Evolutionary conservation across 177 flowering plant genomes (phyloP).

Genomic region (Vitis hybrid): DNA sequence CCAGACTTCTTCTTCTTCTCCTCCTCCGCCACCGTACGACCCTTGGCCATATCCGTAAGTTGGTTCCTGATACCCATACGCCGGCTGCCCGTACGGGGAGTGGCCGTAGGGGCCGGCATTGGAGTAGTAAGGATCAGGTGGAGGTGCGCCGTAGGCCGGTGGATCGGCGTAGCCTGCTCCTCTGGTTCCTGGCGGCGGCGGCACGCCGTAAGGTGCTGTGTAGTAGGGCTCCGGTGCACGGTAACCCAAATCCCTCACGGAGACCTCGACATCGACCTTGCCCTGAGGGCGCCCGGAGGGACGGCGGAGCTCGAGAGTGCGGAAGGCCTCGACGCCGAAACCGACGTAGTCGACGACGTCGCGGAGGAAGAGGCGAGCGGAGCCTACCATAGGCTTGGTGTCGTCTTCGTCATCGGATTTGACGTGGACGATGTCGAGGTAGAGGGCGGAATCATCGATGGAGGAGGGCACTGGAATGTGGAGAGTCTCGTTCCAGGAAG

Average conservation of each 20-base stretch:
- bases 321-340: conserved; percentile 21
- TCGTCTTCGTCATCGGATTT: conserved; percentile 40
- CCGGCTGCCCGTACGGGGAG: conserved; percentile 4
- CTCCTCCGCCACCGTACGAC: conserved; percentile 16
- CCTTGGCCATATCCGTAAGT: conserved; percentile 6
- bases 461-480: conserved; percentile 47
- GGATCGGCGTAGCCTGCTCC: conserved; percentile 9
- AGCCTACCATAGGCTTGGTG: conserved; percentile 43
- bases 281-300: conserved; percentile 91
- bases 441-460: conserved; percentile 47
- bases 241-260: conserved; percentile 37
- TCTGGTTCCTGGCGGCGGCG: conserved; percentile 7
- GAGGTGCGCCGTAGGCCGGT: conserved; percentile 21
- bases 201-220: conserved; percentile 47
- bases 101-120: conserved; percentile 30
- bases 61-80: conserved; percentile 14
- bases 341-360: conserved; percentile 62
- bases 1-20: conserved; percentile 45
- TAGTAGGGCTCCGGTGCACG: conserved; percentile 41
- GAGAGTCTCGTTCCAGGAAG: conserved; percentile 2
- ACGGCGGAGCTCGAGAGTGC: conserved; percentile 52
- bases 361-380: conserved; percentile 44
- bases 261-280: conserved; percentile 46
- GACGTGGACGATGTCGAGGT: conserved; percentile 63
- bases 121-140: conserved; percentile 16